Evolutionary conservation across 768 basidiomycete species (phyloP), one percentile per base, ranked within the genome.

Genomic region (Trametes villosa): DNA sequence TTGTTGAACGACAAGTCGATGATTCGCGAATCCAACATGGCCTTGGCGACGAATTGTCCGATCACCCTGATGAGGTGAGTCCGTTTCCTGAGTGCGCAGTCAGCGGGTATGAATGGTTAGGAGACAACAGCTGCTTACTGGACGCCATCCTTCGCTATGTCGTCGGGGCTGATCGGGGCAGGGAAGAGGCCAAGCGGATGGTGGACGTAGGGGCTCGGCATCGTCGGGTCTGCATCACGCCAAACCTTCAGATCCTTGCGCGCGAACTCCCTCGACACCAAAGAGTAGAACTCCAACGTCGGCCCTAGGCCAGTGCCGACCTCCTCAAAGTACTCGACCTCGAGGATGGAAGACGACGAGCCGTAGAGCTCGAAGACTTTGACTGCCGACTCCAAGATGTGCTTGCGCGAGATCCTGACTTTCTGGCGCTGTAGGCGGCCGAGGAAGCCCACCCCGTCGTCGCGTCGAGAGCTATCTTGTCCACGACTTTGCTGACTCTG

Each of bases 301-400:
- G 97, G 97, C 3, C 97, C 97, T 12, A 99, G 79, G 20, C 97
- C 97, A 9, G 96, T 98, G 20, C 97, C 97, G 48, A 98, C 96
- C 79, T 99, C 97, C 70, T 97, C 94, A 69, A 98, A 98, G 77
- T 98, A 98, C 77, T 99, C 96, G 51, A 98, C 94, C 72, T 99
- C 97, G 41, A 99, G 83, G 22, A 98, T 86, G 0, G 94, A 94
- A 4, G 91, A 92, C 2, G 93, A 94, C 0, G 93, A 92, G 1
- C 97, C 97, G 67, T 98, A 99, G 50, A 98, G 84, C 71, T 96
- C 95, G 65, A 99, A 93, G 9, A 96, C 93, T 74, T 98, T 98
- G 70, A 96, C 88, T 1, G 94, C 95, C 20, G 95, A 96, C 73
- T 98, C 96, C 22, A 99, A 82, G 29, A 98, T 88, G 69, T 96